phyloP scores from a whole-genome alignment of 495 filamentous ascomycete genomes.

The Lepraria neglecta region DNA sequence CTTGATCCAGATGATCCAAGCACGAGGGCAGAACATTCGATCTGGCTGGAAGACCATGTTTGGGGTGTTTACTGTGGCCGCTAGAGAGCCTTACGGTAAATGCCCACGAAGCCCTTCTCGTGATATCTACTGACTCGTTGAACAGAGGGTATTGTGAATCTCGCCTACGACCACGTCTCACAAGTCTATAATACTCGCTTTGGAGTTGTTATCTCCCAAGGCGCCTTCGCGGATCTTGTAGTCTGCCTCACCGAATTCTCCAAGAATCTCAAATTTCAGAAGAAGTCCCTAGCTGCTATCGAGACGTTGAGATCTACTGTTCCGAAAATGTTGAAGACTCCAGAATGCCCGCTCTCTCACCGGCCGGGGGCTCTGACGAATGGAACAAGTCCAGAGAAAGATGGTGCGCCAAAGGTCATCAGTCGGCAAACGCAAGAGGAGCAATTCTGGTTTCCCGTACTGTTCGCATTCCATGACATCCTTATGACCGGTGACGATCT shows the following conservation, averaged over 20 bases:
- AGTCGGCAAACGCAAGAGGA: conserved; percentile 72
- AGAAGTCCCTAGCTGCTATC: conserved; percentile 94
- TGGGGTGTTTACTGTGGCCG: conserved; percentile 94
- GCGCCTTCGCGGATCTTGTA: conserved; percentile 91
- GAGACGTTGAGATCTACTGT: conserved; percentile 88
- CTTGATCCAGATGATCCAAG: conserved; percentile 97
- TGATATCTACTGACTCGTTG: conserved; percentile 27
- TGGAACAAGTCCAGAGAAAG: conserved; percentile 39
- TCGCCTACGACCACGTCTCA: conserved; percentile 94
- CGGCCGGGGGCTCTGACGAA: conserved; percentile 38
- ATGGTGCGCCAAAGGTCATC: conserved; percentile 43
- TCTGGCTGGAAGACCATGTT: conserved; percentile 99
- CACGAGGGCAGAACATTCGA: conserved; percentile 88
- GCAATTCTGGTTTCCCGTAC: conserved; percentile 95
- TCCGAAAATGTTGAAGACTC: conserved; percentile 87
- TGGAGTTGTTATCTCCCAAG: conserved; percentile 90
- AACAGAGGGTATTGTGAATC: conserved; percentile 84
- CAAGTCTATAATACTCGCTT: conserved; percentile 98
- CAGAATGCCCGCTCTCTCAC: conserved; percentile 84
- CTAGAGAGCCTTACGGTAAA: conserved; percentile 74
- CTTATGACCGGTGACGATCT: conserved; percentile 98
- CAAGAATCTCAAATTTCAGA: conserved; percentile 96
- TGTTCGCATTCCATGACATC: conserved; percentile 98
- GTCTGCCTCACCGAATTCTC: conserved; percentile 97
- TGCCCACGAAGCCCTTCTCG: neutral